These are phyloP conservation scores for Trypanosoma platydactyli DNA, from an alignment of 208 protist species.

Conservation along the genomic window DNA sequence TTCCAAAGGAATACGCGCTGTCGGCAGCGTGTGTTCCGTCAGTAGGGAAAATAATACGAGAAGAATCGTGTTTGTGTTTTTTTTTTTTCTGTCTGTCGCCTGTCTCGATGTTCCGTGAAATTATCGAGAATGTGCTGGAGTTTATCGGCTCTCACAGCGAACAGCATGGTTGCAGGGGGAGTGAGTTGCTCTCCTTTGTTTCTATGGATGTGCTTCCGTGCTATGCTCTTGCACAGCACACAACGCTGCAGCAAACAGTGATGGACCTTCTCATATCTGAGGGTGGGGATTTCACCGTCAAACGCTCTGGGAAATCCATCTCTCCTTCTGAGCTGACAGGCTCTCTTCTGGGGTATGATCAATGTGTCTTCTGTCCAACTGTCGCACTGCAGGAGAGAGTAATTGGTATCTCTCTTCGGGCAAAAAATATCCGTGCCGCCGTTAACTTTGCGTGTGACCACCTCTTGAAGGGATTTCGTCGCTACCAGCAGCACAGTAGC, in stretches of 20 bases:
- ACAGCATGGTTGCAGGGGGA: conserved; percentile 44
- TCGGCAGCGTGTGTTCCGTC: neutral
- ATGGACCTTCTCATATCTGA: conserved; percentile 35
- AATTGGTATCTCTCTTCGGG: conserved; percentile 30
- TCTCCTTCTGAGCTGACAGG: neutral
- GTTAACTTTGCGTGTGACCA: conserved; percentile 52
- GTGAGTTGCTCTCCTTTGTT: conserved; percentile 70
- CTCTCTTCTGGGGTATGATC: conserved; percentile 23
- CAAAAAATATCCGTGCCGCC: conserved; percentile 24
- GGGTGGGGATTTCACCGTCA: conserved; percentile 18
- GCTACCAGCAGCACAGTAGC: neutral
- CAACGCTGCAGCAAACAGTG: conserved; percentile 48
- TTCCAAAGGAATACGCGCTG: neutral
- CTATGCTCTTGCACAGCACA: conserved; percentile 42
- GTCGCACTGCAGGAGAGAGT: conserved; percentile 27
- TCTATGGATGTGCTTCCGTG: conserved; percentile 58
- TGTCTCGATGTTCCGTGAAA: conserved; percentile 55
- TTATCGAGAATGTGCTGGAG: conserved; percentile 46
- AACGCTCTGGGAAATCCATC: neutral
- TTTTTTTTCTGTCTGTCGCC: conserved; percentile 9
- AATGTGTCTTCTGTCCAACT: conserved; percentile 23
- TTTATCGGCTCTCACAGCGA: conserved; percentile 69
- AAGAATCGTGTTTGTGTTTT: neutral
- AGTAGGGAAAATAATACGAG: neutral
- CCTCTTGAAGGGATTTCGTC: conserved; percentile 36